Base-by-base conservation (phyloP, 306 rosid genomes). In the Prunus davidiana region DNA sequence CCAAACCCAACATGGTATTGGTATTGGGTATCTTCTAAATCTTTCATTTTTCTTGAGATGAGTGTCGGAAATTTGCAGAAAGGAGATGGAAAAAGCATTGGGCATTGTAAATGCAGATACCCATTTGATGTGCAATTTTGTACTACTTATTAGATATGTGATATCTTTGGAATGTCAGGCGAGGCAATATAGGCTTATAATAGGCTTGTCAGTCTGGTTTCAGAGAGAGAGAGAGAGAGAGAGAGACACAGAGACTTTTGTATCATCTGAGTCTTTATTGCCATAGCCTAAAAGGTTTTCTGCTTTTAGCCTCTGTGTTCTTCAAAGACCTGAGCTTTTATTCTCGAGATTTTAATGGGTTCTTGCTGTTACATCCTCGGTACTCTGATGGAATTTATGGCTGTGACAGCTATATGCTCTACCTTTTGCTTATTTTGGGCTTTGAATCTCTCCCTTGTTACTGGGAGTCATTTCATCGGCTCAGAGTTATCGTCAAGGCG, bases 351-450 rank as follows among this genome's bases (percentile, higher is more conserved):
- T 38, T 38, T 83, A 88, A 84, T 81, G 91, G 87, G 87, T 86
- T 83, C 74, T 70, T 78, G 50, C 89, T 84, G 82, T 82, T 81
- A 72, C 85, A 71, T 82, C 85, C 90, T 91, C 82, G 93, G 88
- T 86, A 86, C 75, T 85, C 88, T 86, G 88, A 77, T 81, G 82
- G 82, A 89, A 88, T 94, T 92, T 97, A 90, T 90, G 89, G 92
- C 93, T 75, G n/a, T 30, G 68, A 85, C 95, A 85, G 89, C 96
- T 89, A 79, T 89, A 79, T 86, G 73, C 69, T 84, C 88, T 79
- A 75, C 87, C 73, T 30, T 80, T 76, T 38, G 73, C 69, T 81
- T 89, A 81, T 81, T 85, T 81, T 85, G 87, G 89, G 77, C 76
- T 85, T 82, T 91, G 90, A 58, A 28, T 70, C 75, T 79, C 78